phyloP scores from a whole-genome alignment of 495 filamentous ascomycete species.

The Annulohypoxylon moriforme region DNA sequence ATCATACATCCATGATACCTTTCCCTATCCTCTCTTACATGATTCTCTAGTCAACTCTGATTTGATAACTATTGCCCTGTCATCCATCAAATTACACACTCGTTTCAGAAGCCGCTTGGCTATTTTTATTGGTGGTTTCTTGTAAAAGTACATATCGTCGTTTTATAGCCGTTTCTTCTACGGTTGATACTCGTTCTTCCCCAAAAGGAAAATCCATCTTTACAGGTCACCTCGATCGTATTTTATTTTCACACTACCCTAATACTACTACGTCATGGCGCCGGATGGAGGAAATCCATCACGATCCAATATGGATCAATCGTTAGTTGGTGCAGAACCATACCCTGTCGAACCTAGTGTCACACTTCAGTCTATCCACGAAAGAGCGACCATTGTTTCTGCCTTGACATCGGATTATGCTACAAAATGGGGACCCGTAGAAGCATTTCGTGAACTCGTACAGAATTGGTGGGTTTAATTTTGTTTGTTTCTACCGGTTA shows the following conservation, averaged over 20 bases:
- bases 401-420: constrained; percentile 27
- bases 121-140: too few species aligned
- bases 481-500: background rate
- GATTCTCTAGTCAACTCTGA: too few species aligned
- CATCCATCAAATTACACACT: too few species aligned
- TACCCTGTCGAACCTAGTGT: background rate
- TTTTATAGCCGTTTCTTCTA: too few species aligned
- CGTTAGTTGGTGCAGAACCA: background rate
- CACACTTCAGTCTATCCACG: constrained; percentile 11
- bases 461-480: constrained; percentile 29
- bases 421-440: constrained; percentile 23
- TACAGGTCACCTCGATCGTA: background rate
- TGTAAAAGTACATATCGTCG: background rate
- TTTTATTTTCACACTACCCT: background rate
- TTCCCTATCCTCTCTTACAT: too few species aligned
- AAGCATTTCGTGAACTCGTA: constrained; percentile 38
- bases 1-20: too few species aligned
- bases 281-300: background rate
- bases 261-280: background rate
- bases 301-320: background rate
- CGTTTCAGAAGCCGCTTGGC: too few species aligned
- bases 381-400: constrained; percentile 29
- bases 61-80: too few species aligned
- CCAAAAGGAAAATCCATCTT: background rate
- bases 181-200: background rate